Evolutionary conservation across 805 yeast genomes (phyloP).

Genomic region (Dipodascopsis uninucleata): DNA sequence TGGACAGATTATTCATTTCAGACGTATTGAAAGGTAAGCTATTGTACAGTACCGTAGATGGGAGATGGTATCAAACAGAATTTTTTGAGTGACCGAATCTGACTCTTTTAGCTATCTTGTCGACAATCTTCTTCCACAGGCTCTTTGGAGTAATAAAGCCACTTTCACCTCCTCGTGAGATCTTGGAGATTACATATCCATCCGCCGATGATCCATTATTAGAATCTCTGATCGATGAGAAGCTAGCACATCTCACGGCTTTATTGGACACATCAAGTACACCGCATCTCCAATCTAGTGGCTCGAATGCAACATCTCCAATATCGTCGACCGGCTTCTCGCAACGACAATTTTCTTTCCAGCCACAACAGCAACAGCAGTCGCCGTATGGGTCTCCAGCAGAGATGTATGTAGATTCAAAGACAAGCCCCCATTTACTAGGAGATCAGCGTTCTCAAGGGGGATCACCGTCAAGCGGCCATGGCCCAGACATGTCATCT

Average conservation of each 20-base stretch:
- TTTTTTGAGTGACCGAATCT: too few relatives aligned
- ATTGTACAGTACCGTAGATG: too few relatives aligned
- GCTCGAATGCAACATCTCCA: conserved; percentile 21
- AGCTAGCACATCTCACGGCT: conserved; percentile 35
- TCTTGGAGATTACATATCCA: conserved; percentile 58
- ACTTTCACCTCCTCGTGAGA: conserved; percentile 43
- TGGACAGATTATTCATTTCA: conserved; percentile 18
- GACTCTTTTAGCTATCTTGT: conserved; percentile 56
- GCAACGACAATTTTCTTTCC: conserved; percentile 17
- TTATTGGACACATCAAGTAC: conserved; percentile 27
- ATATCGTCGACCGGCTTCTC: conserved; percentile 23
- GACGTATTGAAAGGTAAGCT: conserved; percentile 20
- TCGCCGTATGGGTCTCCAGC: conserved; percentile 28
- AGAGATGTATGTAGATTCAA: too few relatives aligned
- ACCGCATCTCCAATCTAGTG: conserved; percentile 12
- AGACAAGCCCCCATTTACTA: too few relatives aligned
- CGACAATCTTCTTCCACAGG: conserved; percentile 66
- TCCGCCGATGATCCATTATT: conserved; percentile 48
- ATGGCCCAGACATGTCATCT: background rate
- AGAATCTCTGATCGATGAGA: conserved; percentile 42
- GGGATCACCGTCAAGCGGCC: too few relatives aligned
- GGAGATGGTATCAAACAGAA: too few relatives aligned
- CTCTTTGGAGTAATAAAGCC: conserved; percentile 64
- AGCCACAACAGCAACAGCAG: conserved; percentile 15
- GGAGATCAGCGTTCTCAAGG: too few relatives aligned